Percentiles rank a stretch among this genome's conserved stretches.
phyloP scores from a whole-genome alignment of 1,139 yeast genomes.

The Nakaseomyces uthaithaninus region DNA sequence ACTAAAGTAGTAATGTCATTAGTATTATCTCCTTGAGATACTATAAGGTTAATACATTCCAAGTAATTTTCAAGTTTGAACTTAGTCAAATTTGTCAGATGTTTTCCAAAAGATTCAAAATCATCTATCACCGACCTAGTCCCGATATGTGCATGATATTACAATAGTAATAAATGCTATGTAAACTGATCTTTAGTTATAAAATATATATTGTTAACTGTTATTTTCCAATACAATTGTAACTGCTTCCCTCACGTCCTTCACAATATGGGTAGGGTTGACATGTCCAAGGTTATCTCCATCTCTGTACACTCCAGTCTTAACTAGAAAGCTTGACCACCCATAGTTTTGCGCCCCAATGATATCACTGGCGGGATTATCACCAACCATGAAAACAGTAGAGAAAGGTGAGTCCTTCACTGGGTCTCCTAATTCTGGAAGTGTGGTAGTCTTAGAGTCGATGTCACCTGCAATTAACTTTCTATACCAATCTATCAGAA shows the following conservation, averaged over 20 bases:
- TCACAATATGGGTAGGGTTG: conserved; percentile 35
- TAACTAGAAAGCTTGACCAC: conserved; percentile 77
- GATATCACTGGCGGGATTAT: conserved; percentile 89
- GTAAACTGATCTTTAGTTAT: not conserved
- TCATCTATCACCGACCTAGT: too few relatives aligned
- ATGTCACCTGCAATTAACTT: conserved; percentile 28
- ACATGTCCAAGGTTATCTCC: conserved; percentile 43
- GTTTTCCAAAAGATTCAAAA: too few relatives aligned
- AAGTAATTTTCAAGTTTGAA: too few relatives aligned
- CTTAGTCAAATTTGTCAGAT: too few relatives aligned
- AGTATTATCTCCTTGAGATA: too few relatives aligned
- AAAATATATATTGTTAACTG: not conserved
- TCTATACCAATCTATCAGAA: conserved; percentile 52
- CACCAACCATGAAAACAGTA: conserved; percentile 87
- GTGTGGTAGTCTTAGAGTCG: conserved; percentile 16
- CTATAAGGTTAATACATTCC: too few relatives aligned
- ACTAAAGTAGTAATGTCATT: too few relatives aligned
- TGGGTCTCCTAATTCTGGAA: conserved; percentile 24
- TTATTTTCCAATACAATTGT: conserved; percentile 23
- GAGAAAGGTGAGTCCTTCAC: conserved; percentile 33
- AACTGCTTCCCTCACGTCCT: conserved; percentile 35
- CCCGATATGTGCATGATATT: too few relatives aligned
- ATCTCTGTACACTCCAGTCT: conserved; percentile 80
- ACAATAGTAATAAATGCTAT: too few relatives aligned
- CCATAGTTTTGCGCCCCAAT: conserved; percentile 81